Evolutionary conservation across 2,329 filamentous ascomycete species (phyloP).

Genomic region (Fusarium heterosporum): DNA sequence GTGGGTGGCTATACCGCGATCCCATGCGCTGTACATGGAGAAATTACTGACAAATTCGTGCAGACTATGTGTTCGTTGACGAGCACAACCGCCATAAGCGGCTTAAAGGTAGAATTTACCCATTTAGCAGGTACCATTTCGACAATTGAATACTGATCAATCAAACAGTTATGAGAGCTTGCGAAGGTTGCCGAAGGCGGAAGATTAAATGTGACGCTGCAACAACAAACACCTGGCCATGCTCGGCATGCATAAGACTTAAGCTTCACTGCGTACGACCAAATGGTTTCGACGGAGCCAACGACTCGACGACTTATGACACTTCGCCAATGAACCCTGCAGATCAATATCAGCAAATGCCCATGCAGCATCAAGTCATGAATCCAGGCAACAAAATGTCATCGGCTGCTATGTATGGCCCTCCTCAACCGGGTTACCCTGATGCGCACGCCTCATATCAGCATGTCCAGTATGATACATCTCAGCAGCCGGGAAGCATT

Average conservation of each 20-base stretch:
- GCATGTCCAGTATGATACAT: slow-evolving; percentile 60
- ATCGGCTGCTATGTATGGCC: slow-evolving; percentile 60
- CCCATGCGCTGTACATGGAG: not conserved
- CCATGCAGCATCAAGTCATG: slow-evolving; percentile 61
- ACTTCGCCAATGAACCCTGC: slow-evolving; percentile 49
- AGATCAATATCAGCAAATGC: slow-evolving; percentile 61
- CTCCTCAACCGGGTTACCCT: slow-evolving; percentile 63
- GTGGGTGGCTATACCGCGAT: slow-evolving; percentile 62
- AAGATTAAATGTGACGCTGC: slow-evolving; percentile 99
- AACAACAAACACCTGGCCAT: slow-evolving; percentile 97
- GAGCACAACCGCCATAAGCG: slow-evolving; percentile 98
- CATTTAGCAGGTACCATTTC: not conserved
- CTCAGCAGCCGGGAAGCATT: slow-evolving; percentile 59
- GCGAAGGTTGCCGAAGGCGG: slow-evolving; percentile 91
- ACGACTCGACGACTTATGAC: slow-evolving; percentile 52
- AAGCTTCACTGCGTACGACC: slow-evolving; percentile 95
- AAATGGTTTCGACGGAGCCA: slow-evolving; percentile 73
- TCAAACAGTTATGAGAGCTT: slow-evolving; percentile 88
- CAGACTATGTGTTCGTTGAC: slow-evolving; percentile 99
- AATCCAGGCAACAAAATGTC: slow-evolving; percentile 56
- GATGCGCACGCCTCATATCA: slow-evolving; percentile 61
- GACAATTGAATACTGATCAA: slow-evolving; percentile 15
- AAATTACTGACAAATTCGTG: slow-evolving; percentile 36
- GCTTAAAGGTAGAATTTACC: slow-evolving; percentile 77
- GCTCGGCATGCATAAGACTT: slow-evolving; percentile 89